Evolutionary conservation across 2,329 filamentous ascomycete species (phyloP).

Genomic region (Tolypocladium tropicale): DNA sequence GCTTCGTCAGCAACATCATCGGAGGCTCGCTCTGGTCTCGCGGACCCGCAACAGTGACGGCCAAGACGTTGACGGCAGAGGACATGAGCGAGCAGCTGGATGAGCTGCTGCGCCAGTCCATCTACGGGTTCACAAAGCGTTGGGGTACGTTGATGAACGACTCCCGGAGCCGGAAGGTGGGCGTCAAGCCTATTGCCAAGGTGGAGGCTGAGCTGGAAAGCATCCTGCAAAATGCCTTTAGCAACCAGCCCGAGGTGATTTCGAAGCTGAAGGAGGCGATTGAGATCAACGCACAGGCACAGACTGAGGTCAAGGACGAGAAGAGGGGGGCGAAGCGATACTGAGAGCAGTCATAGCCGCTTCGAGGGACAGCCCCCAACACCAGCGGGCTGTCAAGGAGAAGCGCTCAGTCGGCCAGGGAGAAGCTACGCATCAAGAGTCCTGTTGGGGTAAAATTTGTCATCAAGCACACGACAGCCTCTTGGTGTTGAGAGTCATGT

Average conservation of each 20-base stretch:
- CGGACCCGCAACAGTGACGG: conserved; percentile 22
- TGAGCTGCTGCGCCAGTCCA: conserved; percentile 50
- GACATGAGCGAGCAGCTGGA: conserved; percentile 57
- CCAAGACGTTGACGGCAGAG: conserved; percentile 33
- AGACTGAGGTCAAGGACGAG: conserved; percentile 31
- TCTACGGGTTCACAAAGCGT: conserved; percentile 51
- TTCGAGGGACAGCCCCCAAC: neutral
- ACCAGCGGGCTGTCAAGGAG: neutral
- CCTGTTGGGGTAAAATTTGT: neutral
- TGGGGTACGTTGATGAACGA: conserved; percentile 45
- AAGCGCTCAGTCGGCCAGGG: too few species aligned
- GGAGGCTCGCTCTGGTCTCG: conserved; percentile 42
- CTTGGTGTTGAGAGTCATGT: neutral
- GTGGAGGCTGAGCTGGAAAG: conserved; percentile 46
- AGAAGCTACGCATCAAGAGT: neutral
- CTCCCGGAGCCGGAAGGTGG: conserved; percentile 34
- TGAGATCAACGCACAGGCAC: conserved; percentile 43
- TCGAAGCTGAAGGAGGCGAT: conserved; percentile 52
- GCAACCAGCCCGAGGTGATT: conserved; percentile 48
- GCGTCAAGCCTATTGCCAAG: conserved; percentile 39
- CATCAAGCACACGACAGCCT: neutral
- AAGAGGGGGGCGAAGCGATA: conserved; percentile 21
- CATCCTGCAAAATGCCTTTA: conserved; percentile 47
- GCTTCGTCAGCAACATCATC: conserved; percentile 49
- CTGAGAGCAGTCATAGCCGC: neutral